These are phyloP conservation scores for Phaeoacremonium minimum DNA, from an alignment of 2,329 filamentous ascomycete genomes.

Conservation along the genomic window DNA sequence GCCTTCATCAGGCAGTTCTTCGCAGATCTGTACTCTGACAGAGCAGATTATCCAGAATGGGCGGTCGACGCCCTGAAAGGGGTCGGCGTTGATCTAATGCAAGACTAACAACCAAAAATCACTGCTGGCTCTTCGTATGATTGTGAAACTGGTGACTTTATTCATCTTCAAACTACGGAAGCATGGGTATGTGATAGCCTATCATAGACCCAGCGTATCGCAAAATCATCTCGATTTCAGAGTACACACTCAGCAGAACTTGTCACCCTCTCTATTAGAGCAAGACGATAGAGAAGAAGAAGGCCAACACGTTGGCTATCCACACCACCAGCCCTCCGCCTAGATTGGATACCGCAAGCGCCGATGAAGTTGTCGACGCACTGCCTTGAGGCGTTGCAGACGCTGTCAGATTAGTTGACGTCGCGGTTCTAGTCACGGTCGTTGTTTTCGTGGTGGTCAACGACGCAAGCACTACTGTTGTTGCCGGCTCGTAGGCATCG, in stretches of 20 bases:
- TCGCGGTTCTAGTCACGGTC: background rate
- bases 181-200: no score
- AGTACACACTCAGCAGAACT: no score
- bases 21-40: constrained; percentile 62
- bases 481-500: background rate
- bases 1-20: constrained; percentile 78
- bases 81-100: constrained; percentile 75
- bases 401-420: background rate
- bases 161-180: no score
- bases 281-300: background rate
- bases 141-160: no score
- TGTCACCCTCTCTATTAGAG: no score
- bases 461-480: background rate
- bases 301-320: background rate
- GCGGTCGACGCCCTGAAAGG: constrained; percentile 71
- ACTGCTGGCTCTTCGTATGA: background rate
- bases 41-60: constrained; percentile 72
- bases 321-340: background rate
- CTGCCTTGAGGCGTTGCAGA: background rate
- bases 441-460: background rate
- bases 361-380: background rate
- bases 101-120: constrained; percentile 14
- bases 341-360: background rate
- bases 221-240: no score
- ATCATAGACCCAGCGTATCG: no score